Conservation (phyloP, 2,329 filamentous ascomycete species). For the Xylaria sp. region DNA sequence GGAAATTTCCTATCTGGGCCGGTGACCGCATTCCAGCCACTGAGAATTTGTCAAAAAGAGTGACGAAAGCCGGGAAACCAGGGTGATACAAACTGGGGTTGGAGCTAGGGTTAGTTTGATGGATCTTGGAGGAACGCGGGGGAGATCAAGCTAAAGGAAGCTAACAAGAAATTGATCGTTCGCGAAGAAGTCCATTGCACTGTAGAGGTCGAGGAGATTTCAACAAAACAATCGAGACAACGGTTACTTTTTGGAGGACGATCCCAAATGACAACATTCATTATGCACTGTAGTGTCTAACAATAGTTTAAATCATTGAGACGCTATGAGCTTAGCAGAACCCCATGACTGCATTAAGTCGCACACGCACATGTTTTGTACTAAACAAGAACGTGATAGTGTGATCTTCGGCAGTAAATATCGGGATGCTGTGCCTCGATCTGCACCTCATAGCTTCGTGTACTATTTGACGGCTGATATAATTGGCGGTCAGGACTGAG, state of each 20-base stretch:
- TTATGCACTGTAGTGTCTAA: conserved; percentile 7
- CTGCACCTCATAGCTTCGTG: background rate
- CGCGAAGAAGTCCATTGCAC: background rate
- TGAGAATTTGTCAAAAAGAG: conserved; percentile 22
- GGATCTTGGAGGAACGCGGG: conserved; percentile 13
- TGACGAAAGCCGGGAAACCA: conserved; percentile 2
- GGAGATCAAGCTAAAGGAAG: conserved; percentile 4
- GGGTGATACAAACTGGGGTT: conserved; percentile 12
- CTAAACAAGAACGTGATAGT: background rate
- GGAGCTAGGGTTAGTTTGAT: conserved; percentile 2
- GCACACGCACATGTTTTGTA: background rate
- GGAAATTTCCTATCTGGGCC: background rate
- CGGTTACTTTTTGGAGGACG: background rate
- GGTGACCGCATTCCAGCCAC: background rate
- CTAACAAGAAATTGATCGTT: background rate
- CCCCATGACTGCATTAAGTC: conserved; percentile 1
- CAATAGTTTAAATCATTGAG: background rate
- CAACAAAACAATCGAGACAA: background rate
- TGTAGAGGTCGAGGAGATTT: too few relatives aligned
- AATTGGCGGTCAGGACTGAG: background rate
- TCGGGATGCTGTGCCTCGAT: background rate
- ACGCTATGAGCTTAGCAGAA: background rate
- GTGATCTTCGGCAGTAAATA: conserved; percentile 9
- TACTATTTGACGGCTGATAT: background rate
- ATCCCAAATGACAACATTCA: background rate